Evolutionary conservation across 306 rosid genomes (phyloP), one percentile per base, ranked within the genome.

Genomic region (Vicia faba): DNA sequence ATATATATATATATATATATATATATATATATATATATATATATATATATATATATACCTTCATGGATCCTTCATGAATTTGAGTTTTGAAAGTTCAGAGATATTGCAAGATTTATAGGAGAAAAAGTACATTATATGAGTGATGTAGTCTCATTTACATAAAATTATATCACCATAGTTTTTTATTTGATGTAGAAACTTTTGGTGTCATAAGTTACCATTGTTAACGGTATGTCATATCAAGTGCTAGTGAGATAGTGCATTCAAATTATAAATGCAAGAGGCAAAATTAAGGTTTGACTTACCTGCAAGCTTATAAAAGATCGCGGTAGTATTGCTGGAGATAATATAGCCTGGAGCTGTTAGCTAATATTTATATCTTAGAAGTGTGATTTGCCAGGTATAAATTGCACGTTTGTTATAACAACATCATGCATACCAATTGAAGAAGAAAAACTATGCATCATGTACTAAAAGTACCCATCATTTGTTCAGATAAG

Each of bases 261-360:
- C 59, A 64, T 11, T 36, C 41, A 70, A 70, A 44, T 8, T 43
- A 40, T 23, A 33, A 53, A 40, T 43, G 45, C 74, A n/a, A n/a
- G n/a, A n/a, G n/a, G n/a, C n/a, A n/a, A n/a, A n/a, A n/a, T n/a
- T 3, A 68, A 48, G 13, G 48, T 28, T 26, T 50, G 10, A 48
- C 58, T 75, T 73, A 92, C 98, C 95, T 92, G 93, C 41, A 92
- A 86, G 56, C 86, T 92, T 75, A 87, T 33, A 72, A 87, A 92
- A 55, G 96, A 87, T n/a, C 96, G 87, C 1, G 98, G 98, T 23
- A 92, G 87, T 78, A 89, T 35, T 54, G 96, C 98, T 53, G 98
- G 96, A 83, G 96, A 89, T 73, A 89, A 84, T 64, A 89, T 15
- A 80, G 96, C 93, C 73, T 89, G 98, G 78, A 92, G 57, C 74